Percentiles rank a stretch among this genome's conserved stretches.
phyloP scores from a whole-genome alignment of 306 rosid genomes.

The Quercus suber region DNA sequence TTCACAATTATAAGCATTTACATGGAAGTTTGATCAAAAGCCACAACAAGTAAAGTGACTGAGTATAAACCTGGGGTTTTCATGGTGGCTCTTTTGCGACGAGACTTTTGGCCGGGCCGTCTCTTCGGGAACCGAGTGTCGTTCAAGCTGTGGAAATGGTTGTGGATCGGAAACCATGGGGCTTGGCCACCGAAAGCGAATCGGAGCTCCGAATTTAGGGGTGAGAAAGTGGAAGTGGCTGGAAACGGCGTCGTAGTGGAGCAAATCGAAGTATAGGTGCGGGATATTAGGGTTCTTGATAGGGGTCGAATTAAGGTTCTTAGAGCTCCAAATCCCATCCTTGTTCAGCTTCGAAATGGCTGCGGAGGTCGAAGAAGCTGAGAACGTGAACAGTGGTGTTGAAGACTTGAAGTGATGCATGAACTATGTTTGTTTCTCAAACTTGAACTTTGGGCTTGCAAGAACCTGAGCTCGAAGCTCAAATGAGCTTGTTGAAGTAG shows the following conservation, averaged over 20 bases:
- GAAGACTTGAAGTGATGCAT: too few species aligned
- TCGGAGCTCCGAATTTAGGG: background rate
- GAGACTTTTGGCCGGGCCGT: conserved; percentile 64
- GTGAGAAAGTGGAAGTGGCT: conserved; percentile 12
- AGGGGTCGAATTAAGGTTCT: conserved; percentile 54
- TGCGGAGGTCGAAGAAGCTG: too few species aligned
- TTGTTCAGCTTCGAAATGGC: background rate
- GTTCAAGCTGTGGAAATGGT: conserved; percentile 68
- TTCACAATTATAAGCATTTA: too few species aligned
- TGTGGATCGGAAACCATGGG: conserved; percentile 46
- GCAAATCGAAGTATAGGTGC: conserved; percentile 2
- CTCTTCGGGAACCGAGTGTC: conserved; percentile 81
- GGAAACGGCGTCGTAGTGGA: conserved; percentile 8
- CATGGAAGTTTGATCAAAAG: background rate
- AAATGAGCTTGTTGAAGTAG: too few species aligned
- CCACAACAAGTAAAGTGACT: too few species aligned
- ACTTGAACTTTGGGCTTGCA: too few species aligned
- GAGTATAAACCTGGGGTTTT: conserved; percentile 56
- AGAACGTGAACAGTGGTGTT: too few species aligned
- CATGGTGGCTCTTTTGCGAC: conserved; percentile 72
- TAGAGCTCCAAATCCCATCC: conserved; percentile 65
- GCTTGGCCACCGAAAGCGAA: conserved; percentile 20
- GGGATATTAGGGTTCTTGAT: conserved; percentile 33
- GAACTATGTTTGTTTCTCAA: too few species aligned
- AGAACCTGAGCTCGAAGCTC: too few species aligned